Evolutionary conservation across 2,329 filamentous ascomycete species (phyloP).

Genomic region (Neoascochyta sp.): DNA sequence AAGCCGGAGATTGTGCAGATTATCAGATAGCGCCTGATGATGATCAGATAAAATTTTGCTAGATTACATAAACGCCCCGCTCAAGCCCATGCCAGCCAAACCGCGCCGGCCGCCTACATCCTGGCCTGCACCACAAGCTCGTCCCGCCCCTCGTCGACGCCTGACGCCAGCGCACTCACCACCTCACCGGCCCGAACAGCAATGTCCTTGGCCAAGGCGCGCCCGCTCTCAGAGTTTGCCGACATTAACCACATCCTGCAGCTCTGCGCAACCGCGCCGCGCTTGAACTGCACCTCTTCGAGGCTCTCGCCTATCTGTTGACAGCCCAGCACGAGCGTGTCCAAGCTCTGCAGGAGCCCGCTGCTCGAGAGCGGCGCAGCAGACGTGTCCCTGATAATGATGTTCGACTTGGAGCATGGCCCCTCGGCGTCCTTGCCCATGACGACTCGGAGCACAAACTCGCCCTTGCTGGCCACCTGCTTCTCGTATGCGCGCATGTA

Average conservation of each 20-base stretch:
- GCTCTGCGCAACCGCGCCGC: constrained; percentile 24
- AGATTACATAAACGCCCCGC: constrained; percentile 14
- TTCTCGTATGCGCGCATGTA: constrained; percentile 38
- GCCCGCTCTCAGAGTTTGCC: constrained; percentile 30
- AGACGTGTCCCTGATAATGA: constrained; percentile 31
- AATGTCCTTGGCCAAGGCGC: constrained; percentile 36
- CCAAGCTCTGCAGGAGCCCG: constrained; percentile 27
- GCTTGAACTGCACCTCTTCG: constrained; percentile 39
- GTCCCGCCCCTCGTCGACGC: constrained; percentile 11
- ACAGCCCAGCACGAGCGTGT: constrained; percentile 33
- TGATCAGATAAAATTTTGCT: constrained; percentile 34
- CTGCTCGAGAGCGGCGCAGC: constrained; percentile 14
- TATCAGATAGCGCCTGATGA: constrained; percentile 20
- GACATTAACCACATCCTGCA: constrained; percentile 35
- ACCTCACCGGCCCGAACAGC: constrained; percentile 34
- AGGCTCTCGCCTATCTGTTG: constrained; percentile 36
- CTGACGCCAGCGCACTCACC: constrained; percentile 21
- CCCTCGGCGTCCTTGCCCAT: constrained; percentile 23
- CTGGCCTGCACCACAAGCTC: constrained; percentile 29
- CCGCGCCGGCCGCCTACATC: constrained; percentile 17
- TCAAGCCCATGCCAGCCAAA: constrained; percentile 7
- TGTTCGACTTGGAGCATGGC: constrained; percentile 21
- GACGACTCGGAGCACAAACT: constrained; percentile 27
- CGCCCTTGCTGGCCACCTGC: constrained; percentile 31
- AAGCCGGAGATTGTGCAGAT: constrained; percentile 9